Evolutionary conservation across 2,329 filamentous ascomycete genomes (phyloP), one percentile per base, ranked within the genome.

Genomic region (Coleophoma eucalyptorum): DNA sequence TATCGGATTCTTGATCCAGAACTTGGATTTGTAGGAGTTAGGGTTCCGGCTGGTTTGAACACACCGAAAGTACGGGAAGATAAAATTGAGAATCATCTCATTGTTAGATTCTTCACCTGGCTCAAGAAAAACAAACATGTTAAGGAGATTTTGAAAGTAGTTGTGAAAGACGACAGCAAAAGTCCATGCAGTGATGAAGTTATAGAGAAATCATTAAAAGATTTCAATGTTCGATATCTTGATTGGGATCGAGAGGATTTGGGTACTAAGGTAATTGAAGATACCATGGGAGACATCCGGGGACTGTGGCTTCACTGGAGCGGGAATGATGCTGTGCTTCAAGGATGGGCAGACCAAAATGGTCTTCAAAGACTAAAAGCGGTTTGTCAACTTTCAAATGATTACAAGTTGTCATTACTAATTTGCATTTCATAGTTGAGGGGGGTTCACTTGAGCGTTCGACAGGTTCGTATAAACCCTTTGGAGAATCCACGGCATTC

Each of bases 241-340:
- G n/a, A 35, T 35, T 35, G n/a, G 33, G 33, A 35, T n/a, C 33
- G n/a, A 35, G 33, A 35, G n/a, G 33, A 35, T 35, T 35, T 35
- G 33, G n/a, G 33, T 35, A 35, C 10, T n/a, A 35, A 10, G n/a
- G 33, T 35, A 35, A 60, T 67, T 10, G 49, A 48, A 3, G 46
- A 50, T 12, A 58, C 53, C 0, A 54, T 54, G 5, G 51, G 50
- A 1, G 42, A 55, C 13, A 58, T 58, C 3, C 45, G 53, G 19
- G 58, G 62, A 42, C 50, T 69, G 3, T 48, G 59, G 6, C 54
- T 70, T 1, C 63, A 65, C 35, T 68, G 60, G 60, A 63, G 60
- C 43, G 65, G 67, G 4, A 69, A 65, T 48, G 65, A 66, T 43
- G 61, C 66, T 4, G 60, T 68, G 6, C 53, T 70, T 6, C 52